Conservation (phyloP, 192 early-diverging fungal species). For the Backusella tuberculispora region DNA sequence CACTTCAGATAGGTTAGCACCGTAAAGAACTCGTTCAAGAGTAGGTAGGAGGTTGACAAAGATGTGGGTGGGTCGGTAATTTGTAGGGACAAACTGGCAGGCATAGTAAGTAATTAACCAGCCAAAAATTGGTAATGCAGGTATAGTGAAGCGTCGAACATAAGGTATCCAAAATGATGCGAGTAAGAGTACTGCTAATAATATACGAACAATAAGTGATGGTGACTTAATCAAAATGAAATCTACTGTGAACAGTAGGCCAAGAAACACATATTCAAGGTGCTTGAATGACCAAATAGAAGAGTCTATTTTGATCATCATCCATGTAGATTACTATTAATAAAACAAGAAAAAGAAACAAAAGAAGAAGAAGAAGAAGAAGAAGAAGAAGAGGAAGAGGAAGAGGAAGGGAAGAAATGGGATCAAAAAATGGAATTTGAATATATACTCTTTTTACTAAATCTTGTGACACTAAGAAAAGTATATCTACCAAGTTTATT, state of each 20-base stretch:
- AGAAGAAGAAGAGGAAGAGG: not conserved
- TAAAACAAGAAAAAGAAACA: not conserved
- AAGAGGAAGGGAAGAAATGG: not conserved
- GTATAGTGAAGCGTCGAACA: slow-evolving; percentile 51
- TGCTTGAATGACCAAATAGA: slow-evolving; percentile 47
- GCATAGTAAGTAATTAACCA: slow-evolving; percentile 59
- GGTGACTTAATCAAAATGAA: slow-evolving; percentile 51
- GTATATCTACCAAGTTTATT: slow-evolving; percentile 2
- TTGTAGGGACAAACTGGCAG: slow-evolving; percentile 53
- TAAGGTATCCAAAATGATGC: slow-evolving; percentile 37
- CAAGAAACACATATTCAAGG: slow-evolving; percentile 51
- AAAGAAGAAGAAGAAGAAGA: not conserved
- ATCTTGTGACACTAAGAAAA: slow-evolving; percentile 10
- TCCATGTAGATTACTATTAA: not conserved
- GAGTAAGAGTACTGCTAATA: slow-evolving; percentile 10
- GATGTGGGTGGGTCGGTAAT: slow-evolving; percentile 57
- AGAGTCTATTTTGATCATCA: slow-evolving; percentile 1
- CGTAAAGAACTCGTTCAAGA: slow-evolving; percentile 67
- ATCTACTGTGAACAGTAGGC: slow-evolving; percentile 42
- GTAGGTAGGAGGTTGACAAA: slow-evolving; percentile 66
- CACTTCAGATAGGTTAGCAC: slow-evolving; percentile 62
- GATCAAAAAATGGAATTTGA: not conserved
- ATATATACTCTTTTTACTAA: not conserved
- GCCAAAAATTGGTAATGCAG: slow-evolving; percentile 52
- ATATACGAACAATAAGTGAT: slow-evolving; percentile 23